A percentile compares a stretch with the other conserved stretches of the same genome.
phyloP scores from a whole-genome alignment of 805 yeast species.

The Cyberlindnera sargentensis region DNA sequence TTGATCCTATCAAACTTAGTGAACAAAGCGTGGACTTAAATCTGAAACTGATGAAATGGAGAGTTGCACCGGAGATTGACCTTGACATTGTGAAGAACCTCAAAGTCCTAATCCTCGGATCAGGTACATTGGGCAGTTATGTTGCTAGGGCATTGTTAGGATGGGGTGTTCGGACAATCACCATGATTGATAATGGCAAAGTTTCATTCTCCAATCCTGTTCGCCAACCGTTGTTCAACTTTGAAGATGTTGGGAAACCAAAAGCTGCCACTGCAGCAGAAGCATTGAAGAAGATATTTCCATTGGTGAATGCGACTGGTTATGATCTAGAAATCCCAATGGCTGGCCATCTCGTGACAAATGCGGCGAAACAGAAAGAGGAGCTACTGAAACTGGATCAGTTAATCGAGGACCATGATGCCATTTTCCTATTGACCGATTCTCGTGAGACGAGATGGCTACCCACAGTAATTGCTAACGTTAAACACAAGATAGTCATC shows the following conservation, averaged over 20 bases:
- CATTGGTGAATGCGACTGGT: conserved; percentile 65
- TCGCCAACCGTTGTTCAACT: conserved; percentile 80
- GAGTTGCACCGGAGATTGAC: conserved; percentile 78
- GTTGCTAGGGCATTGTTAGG: conserved; percentile 81
- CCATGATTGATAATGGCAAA: conserved; percentile 84
- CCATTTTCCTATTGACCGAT: conserved; percentile 77
- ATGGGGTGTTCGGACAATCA: conserved; percentile 87
- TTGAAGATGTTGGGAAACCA: conserved; percentile 69
- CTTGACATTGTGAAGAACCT: conserved; percentile 54
- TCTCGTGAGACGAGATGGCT: conserved; percentile 96
- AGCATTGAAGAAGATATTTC: conserved; percentile 66
- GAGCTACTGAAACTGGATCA: conserved; percentile 47
- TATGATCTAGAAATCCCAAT: conserved; percentile 74
- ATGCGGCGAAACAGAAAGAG: conserved; percentile 39
- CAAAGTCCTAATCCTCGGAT: conserved; percentile 76
- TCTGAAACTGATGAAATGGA: conserved; percentile 92
- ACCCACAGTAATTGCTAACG: conserved; percentile 79
- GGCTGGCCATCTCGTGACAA: conserved; percentile 84
- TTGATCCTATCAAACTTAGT: conserved; percentile 76
- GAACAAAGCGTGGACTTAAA: conserved; percentile 91
- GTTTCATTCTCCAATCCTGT: conserved; percentile 95
- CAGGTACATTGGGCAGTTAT: conserved; percentile 94
- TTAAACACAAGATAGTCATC: conserved; percentile 63
- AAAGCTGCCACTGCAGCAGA: conserved; percentile 79
- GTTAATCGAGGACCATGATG: conserved; percentile 65